Conservation (phyloP, 805 yeast species). For the Starmerella bombicola region DNA sequence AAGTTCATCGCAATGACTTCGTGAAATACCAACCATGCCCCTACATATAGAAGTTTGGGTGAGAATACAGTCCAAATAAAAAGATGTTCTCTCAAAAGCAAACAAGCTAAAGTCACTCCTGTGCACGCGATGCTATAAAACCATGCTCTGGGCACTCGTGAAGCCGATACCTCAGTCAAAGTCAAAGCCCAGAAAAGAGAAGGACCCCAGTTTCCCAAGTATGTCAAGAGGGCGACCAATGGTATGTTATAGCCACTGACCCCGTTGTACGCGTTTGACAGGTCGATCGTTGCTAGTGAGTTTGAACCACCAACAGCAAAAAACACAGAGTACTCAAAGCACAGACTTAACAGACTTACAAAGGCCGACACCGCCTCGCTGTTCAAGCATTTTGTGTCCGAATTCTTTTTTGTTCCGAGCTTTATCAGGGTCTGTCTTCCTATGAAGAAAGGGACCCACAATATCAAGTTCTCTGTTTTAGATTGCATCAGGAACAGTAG, state of each 20-base stretch:
- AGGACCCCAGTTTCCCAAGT: constrained; percentile 72
- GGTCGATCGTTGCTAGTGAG: constrained; percentile 79
- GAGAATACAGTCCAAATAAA: constrained; percentile 97
- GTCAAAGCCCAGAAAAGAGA: constrained; percentile 65
- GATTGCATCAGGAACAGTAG: constrained; percentile 43
- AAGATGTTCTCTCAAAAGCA: constrained; percentile 63
- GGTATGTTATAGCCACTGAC: constrained; percentile 53
- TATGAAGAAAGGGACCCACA: constrained; percentile 27
- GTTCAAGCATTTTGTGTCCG: background rate
- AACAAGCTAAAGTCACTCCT: constrained; percentile 42
- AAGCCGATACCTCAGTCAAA: constrained; percentile 28
- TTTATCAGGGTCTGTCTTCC: background rate
- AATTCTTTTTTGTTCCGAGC: background rate
- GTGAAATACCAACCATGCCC: constrained; percentile 47
- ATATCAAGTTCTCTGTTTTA: constrained; percentile 42
- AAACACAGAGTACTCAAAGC: constrained; percentile 64
- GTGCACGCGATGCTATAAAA: constrained; percentile 16
- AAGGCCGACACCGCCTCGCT: background rate
- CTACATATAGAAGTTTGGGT: constrained; percentile 73
- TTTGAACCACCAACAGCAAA: constrained; percentile 86
- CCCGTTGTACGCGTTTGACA: constrained; percentile 89
- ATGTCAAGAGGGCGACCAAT: constrained; percentile 65
- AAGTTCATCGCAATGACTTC: constrained; percentile 20
- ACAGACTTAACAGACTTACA: constrained; percentile 29
- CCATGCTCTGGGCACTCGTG: constrained; percentile 25